Evolutionary conservation across 805 yeast genomes (phyloP).

Genomic region (Schizosaccharomyces lindneri): DNA sequence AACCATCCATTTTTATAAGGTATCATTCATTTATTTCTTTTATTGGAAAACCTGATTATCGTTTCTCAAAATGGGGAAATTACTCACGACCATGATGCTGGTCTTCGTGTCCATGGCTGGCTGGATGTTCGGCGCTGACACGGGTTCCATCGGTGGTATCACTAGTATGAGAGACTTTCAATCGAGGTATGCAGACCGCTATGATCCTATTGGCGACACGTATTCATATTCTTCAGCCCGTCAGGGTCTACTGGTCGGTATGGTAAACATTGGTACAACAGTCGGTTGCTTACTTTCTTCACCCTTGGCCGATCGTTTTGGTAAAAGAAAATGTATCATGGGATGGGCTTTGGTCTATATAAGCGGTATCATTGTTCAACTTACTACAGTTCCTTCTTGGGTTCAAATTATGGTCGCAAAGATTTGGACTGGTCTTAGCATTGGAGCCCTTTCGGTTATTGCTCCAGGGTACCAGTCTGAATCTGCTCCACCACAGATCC

Average conservation of each 20-base stretch:
- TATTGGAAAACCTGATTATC: not conserved
- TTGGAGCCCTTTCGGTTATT: conserved; percentile 53
- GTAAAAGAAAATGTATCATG: conserved; percentile 3
- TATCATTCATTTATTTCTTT: not conserved
- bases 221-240: conserved; percentile 1
- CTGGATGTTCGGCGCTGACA: conserved; percentile 4
- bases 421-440: conserved; percentile 43
- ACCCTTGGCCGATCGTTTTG: conserved; percentile 3
- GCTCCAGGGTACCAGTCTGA: conserved; percentile 49
- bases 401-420: conserved; percentile 13
- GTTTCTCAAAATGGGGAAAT: not conserved
- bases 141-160: conserved; percentile 4
- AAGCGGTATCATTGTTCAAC: conserved; percentile 3
- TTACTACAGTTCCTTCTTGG: conserved; percentile 9
- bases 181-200: not conserved
- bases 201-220: not conserved
- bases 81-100: not conserved
- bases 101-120: conserved; percentile 4
- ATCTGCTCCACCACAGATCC: conserved; percentile 48
- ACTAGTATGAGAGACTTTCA: conserved; percentile 3
- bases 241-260: conserved; percentile 4
- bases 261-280: conserved; percentile 4
- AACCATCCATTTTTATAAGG: too few species aligned
- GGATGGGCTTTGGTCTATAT: conserved; percentile 3
- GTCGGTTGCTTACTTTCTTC: conserved; percentile 4